phyloP scores from a whole-genome alignment of 352 stramenopile genomes.

The Pythium monospermum region DNA sequence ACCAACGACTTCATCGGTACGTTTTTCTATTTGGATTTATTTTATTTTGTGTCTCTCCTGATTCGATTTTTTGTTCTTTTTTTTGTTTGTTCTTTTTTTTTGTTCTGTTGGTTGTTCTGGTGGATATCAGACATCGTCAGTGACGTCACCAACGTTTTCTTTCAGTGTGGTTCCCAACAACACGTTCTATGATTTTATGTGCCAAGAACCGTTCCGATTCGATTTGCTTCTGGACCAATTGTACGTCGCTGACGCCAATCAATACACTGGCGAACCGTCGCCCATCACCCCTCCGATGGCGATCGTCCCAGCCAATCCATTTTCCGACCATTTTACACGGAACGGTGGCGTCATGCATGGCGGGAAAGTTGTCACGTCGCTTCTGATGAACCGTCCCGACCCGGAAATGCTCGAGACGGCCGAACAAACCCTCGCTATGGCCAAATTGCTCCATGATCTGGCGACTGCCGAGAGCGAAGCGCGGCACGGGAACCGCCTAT shows the following conservation, averaged over 20 bases:
- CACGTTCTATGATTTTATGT: constrained; percentile 56
- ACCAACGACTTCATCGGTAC: no score
- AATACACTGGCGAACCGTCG: constrained; percentile 21
- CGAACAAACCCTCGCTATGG: constrained; percentile 70
- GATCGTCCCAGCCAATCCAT: constrained; percentile 28
- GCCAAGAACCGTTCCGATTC: constrained; percentile 38
- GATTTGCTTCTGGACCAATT: constrained; percentile 37
- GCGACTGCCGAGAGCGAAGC: constrained; percentile 64
- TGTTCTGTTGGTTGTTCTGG: no score
- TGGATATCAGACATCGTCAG: no score
- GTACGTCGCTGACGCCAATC: constrained; percentile 36
- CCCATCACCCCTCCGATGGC: constrained; percentile 10
- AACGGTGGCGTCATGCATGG: constrained; percentile 48
- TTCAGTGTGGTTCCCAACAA: constrained; percentile 30
- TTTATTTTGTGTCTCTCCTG: no score
- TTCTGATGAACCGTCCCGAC: constrained; percentile 32
- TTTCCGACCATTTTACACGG: constrained; percentile 45
- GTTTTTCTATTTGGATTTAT: no score
- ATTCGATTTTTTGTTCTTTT: no score
- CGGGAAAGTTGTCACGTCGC: constrained; percentile 28
- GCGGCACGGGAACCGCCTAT: constrained; percentile 56
- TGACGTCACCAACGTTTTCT: no score
- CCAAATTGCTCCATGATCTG: constrained; percentile 69
- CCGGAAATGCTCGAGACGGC: constrained; percentile 48
- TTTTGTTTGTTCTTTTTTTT: no score